phyloP scores from a whole-genome alignment of 495 filamentous ascomycete genomes.

The Aspergillus incahuasiensis region DNA sequence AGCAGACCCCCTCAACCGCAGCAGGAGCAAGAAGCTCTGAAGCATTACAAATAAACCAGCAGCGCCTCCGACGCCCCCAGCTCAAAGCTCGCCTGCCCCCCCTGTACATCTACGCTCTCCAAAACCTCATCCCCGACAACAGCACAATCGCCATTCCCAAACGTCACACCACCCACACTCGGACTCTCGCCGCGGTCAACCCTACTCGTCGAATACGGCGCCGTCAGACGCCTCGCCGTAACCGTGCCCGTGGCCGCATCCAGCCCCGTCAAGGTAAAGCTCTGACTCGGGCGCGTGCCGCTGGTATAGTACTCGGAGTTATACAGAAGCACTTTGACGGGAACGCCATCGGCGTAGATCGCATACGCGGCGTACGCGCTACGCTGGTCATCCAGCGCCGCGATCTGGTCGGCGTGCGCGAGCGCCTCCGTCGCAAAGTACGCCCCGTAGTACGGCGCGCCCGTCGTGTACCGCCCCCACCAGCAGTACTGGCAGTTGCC shows the following conservation, averaged over 20 bases:
- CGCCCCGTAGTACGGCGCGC: constrained; percentile 55
- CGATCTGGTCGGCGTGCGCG: constrained; percentile 46
- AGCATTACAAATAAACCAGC: constrained; percentile 42
- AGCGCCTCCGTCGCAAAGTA: constrained; percentile 50
- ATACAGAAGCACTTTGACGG: constrained; percentile 45
- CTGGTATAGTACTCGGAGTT: constrained; percentile 55
- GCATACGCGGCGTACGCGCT: constrained; percentile 50
- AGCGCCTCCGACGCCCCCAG: constrained; percentile 53
- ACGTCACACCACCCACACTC: constrained; percentile 50
- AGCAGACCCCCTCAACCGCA: too few species aligned
- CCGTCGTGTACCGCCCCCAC: constrained; percentile 53
- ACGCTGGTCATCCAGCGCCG: constrained; percentile 46
- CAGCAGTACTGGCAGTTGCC: constrained; percentile 59
- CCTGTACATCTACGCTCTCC: constrained; percentile 36
- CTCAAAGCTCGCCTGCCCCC: constrained; percentile 42
- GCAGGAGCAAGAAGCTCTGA: too few species aligned
- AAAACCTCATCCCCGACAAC: constrained; percentile 38
- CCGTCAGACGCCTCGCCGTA: constrained; percentile 51
- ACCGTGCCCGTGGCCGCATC: constrained; percentile 25
- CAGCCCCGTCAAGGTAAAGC: constrained; percentile 45
- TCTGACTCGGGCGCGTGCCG: constrained; percentile 41
- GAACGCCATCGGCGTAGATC: constrained; percentile 36
- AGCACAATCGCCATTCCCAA: constrained; percentile 49
- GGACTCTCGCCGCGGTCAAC: constrained; percentile 45
- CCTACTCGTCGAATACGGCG: constrained; percentile 42